Evolutionary conservation across 495 filamentous ascomycete genomes (phyloP).

Genomic region (Eremomyces bilateralis): DNA sequence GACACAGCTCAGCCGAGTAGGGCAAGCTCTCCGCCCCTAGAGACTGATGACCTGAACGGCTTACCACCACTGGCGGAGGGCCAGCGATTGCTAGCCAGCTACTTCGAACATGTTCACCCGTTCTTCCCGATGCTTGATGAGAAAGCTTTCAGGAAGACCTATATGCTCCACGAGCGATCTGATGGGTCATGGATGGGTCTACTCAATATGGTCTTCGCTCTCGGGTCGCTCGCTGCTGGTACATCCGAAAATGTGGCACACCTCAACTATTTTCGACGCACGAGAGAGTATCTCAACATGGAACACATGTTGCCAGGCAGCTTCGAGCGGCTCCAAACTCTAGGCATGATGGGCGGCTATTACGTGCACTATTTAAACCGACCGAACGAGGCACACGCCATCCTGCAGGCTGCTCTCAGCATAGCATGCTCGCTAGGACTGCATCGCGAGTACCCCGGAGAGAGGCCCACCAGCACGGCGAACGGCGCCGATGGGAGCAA

Average conservation of each 20-base stretch:
- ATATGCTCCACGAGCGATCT: slow-evolving; percentile 39
- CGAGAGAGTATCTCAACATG: slow-evolving; percentile 44
- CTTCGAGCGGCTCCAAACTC: slow-evolving; percentile 47
- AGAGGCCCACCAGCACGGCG: slow-evolving; percentile 12
- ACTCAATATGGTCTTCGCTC: slow-evolving; percentile 61
- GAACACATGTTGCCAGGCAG: slow-evolving; percentile 48
- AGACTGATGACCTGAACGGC: slow-evolving; percentile 11
- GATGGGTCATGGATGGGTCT: slow-evolving; percentile 57
- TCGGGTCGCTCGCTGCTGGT: slow-evolving; percentile 50
- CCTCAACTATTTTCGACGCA: slow-evolving; percentile 47
- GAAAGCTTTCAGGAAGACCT: slow-evolving; percentile 48
- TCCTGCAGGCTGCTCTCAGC: slow-evolving; percentile 42
- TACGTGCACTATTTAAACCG: slow-evolving; percentile 65
- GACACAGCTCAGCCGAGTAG: slow-evolving; percentile 17
- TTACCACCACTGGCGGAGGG: slow-evolving; percentile 17
- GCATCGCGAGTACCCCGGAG: slow-evolving; percentile 47
- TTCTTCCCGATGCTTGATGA: slow-evolving; percentile 64
- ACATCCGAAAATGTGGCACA: slow-evolving; percentile 51
- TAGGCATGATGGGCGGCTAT: slow-evolving; percentile 51
- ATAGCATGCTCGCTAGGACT: slow-evolving; percentile 55
- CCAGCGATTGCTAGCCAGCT: slow-evolving; percentile 43
- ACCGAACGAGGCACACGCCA: slow-evolving; percentile 50
- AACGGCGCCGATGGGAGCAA: neutral
- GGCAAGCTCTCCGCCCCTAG: slow-evolving; percentile 11
- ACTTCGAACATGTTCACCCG: slow-evolving; percentile 55